phyloP scores from a whole-genome alignment of 169 alveolate species.

The Plasmodium ovale region DNA sequence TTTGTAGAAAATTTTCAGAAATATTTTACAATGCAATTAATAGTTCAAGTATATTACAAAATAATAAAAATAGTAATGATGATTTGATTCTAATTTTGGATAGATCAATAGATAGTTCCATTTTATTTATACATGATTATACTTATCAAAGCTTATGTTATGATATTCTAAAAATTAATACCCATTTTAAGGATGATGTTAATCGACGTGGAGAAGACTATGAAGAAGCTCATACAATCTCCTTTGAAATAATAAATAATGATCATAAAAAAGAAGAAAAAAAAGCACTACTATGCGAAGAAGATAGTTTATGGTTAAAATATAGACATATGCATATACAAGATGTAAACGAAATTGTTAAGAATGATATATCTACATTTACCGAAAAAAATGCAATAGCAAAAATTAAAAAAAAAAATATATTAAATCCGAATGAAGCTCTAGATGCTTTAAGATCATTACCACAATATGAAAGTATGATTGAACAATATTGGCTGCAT shows the following conservation, averaged over 20 bases:
- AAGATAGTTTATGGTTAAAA: constrained; percentile 83
- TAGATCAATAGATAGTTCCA: constrained; percentile 84
- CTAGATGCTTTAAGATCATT: constrained; percentile 82
- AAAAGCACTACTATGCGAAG: constrained; percentile 78
- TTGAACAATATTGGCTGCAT: constrained; percentile 89
- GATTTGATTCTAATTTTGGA: constrained; percentile 79
- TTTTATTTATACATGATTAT: constrained; percentile 87
- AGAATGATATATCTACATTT: constrained; percentile 83
- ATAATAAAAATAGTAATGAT: neutral
- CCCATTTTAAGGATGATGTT: constrained; percentile 23
- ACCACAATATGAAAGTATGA: constrained; percentile 85
- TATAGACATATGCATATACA: constrained; percentile 88
- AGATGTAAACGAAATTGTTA: constrained; percentile 84
- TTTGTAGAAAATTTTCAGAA: constrained; percentile 63
- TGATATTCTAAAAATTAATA: constrained; percentile 80
- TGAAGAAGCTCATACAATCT: constrained; percentile 56
- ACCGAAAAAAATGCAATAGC: constrained; percentile 78
- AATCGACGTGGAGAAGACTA: neutral
- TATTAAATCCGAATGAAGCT: constrained; percentile 75
- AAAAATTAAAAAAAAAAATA: constrained; percentile 73
- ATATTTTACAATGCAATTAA: neutral
- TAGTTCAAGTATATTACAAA: constrained; percentile 14
- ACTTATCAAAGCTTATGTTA: constrained; percentile 88
- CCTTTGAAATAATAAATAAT: constrained; percentile 77
- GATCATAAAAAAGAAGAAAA: constrained; percentile 79